Conservation (phyloP, 305 asterid genomes). For the Fraxinus dipetala region DNA sequence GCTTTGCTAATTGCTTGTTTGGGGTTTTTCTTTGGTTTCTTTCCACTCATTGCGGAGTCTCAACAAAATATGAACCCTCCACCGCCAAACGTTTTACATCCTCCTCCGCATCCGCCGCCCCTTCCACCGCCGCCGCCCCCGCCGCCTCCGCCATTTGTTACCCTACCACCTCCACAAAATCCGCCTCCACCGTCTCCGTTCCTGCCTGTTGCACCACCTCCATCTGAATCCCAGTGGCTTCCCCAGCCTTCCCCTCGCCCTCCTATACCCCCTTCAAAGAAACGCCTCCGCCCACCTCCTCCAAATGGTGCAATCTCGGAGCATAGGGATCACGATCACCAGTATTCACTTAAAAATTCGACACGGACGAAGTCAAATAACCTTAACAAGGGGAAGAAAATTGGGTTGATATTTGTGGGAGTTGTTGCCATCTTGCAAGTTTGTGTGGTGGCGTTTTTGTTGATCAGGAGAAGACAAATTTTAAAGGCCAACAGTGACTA, state of each 20-base stretch:
- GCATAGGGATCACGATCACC: background rate
- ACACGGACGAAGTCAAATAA: constrained; percentile 18
- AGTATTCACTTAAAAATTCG: constrained; percentile 4
- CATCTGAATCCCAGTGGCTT: background rate
- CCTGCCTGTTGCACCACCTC: background rate
- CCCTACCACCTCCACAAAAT: background rate
- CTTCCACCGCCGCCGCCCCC: constrained; percentile 14
- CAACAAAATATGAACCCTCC: constrained; percentile 35
- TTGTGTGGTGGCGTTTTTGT: constrained; percentile 52
- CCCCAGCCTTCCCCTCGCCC: background rate
- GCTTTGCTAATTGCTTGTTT: constrained; percentile 18
- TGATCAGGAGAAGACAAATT: constrained; percentile 53
- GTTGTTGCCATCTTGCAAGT: constrained; percentile 56
- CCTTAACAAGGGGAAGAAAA: constrained; percentile 53
- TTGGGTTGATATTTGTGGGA: constrained; percentile 62
- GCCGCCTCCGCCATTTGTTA: background rate
- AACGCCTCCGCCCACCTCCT: constrained; percentile 23
- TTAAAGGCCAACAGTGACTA: constrained; percentile 33
- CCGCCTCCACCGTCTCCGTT: constrained; percentile 2
- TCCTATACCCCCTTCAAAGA: constrained; percentile 19
- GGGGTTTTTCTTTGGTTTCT: constrained; percentile 26
- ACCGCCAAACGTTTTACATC: background rate
- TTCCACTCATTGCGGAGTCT: constrained; percentile 25
- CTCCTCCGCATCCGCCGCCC: constrained; percentile 9
- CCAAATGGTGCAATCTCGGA: background rate